Evolutionary conservation across 352 stramenopile genomes (phyloP).

Genomic region (Achlya hypogyna): DNA sequence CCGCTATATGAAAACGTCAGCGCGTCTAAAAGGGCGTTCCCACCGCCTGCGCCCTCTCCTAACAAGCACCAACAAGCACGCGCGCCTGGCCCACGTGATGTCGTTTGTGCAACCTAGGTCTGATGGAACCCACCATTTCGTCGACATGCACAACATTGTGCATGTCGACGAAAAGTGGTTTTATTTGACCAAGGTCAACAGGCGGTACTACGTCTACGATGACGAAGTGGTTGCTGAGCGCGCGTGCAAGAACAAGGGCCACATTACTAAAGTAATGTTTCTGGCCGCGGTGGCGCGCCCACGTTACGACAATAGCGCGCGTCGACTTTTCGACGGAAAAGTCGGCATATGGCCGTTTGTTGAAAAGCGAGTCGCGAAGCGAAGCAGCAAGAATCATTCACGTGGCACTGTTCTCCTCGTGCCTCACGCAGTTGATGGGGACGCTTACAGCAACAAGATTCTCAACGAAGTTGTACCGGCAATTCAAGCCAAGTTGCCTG

Average conservation of each 20-base stretch:
- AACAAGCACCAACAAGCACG: background rate
- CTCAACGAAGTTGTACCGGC: background rate
- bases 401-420: background rate
- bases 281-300: background rate
- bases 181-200: background rate
- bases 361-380: background rate
- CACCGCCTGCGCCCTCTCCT: background rate
- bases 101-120: background rate
- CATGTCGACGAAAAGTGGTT: slow-evolving; percentile 8
- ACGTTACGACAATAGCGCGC: background rate
- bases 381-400: background rate
- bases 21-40: background rate
- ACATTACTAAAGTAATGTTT: slow-evolving; percentile 2
- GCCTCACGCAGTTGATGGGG: background rate
- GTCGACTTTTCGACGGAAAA: background rate
- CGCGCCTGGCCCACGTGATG: background rate
- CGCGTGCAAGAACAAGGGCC: background rate
- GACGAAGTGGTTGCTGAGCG: background rate
- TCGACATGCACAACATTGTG: background rate
- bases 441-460: background rate
- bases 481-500: background rate
- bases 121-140: background rate
- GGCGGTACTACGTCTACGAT: background rate
- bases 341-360: slow-evolving; percentile 5
- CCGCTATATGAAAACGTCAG: background rate